phyloP scores from a whole-genome alignment of 306 rosid species.

The Pueraria montana region DNA sequence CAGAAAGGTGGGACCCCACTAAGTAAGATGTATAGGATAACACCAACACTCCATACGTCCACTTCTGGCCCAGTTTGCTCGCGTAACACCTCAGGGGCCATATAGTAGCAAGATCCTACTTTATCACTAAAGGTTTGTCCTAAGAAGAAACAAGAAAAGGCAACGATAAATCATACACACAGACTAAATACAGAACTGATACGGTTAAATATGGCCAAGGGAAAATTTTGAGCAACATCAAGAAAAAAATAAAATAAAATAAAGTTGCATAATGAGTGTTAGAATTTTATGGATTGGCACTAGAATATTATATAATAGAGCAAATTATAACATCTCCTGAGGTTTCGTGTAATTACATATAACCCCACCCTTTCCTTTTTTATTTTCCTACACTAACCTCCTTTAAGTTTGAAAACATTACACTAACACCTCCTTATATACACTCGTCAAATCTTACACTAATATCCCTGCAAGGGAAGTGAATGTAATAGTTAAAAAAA shows the following conservation, averaged over 20 bases:
- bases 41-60: conserved; percentile 98
- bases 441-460: too few relatives aligned
- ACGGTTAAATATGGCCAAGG: background rate
- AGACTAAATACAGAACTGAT: background rate
- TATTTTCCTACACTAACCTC: too few relatives aligned
- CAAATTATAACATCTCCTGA: too few relatives aligned
- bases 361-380: too few relatives aligned
- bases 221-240: background rate
- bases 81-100: conserved; percentile 86
- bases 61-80: conserved; percentile 80
- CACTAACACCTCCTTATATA: too few relatives aligned
- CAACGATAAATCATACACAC: background rate
- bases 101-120: conserved; percentile 87
- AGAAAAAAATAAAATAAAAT: too few relatives aligned
- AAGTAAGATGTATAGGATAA: conserved; percentile 82
- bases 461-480: too few relatives aligned
- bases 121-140: conserved; percentile 78
- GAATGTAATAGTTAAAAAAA: too few relatives aligned
- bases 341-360: too few relatives aligned
- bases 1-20: conserved; percentile 95
- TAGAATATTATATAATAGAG: too few relatives aligned
- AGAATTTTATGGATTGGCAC: too few relatives aligned
- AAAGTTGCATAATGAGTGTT: background rate
- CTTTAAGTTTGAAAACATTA: too few relatives aligned
- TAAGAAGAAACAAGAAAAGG: conserved; percentile 47